Conservation (phyloP, 1,139 yeast species). For the Pichia sp. region DNA sequence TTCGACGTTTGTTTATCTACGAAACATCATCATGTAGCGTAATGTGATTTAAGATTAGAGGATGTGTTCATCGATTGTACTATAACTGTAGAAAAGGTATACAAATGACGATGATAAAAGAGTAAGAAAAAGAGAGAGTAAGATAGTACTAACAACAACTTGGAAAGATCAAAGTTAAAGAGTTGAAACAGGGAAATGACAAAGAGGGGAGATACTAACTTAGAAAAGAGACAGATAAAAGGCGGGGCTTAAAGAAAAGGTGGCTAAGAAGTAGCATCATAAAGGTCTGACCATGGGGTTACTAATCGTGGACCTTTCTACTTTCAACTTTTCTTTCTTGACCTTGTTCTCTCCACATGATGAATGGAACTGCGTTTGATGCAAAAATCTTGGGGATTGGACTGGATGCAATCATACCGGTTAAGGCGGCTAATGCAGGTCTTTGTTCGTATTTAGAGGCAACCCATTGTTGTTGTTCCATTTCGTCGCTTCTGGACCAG, state of each 20-base stretch:
- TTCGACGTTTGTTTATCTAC: not conserved
- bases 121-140: not conserved
- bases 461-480: slow-evolving; percentile 45
- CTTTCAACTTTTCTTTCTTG: slow-evolving; percentile 21
- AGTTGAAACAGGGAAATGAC: too few relatives aligned
- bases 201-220: too few relatives aligned
- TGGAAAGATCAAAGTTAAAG: too few relatives aligned
- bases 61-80: too few relatives aligned
- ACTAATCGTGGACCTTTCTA: slow-evolving; percentile 7
- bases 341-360: slow-evolving; percentile 39
- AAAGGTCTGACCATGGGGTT: too few relatives aligned
- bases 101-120: too few relatives aligned
- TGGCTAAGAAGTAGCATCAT: too few relatives aligned
- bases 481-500: slow-evolving; percentile 34
- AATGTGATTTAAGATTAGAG: too few relatives aligned
- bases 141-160: not conserved
- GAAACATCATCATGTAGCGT: too few relatives aligned
- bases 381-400: slow-evolving; percentile 58
- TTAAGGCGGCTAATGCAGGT: slow-evolving; percentile 60
- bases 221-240: too few relatives aligned
- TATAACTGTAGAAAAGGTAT: too few relatives aligned
- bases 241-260: too few relatives aligned
- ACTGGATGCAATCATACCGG: slow-evolving; percentile 58
- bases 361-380: slow-evolving; percentile 56
- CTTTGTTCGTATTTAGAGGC: slow-evolving; percentile 44